These are phyloP conservation scores for Candida succiphila DNA, from an alignment of 805 yeast genomes.

Conservation along the genomic window DNA sequence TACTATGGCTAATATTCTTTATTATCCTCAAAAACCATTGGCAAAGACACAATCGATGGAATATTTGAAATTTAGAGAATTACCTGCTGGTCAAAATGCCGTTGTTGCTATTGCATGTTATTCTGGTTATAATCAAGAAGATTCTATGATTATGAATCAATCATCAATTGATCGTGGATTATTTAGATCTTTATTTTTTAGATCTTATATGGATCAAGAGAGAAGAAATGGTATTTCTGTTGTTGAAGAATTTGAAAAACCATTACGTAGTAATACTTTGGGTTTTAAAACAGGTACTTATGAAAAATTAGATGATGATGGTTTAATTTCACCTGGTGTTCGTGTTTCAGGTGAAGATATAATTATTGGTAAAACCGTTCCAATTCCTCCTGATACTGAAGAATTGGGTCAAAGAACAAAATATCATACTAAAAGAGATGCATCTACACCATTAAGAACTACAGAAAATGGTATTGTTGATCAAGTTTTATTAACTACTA, in stretches of 20 bases:
- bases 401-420: slow-evolving; percentile 98
- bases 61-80: slow-evolving; percentile 89
- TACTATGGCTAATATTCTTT: slow-evolving; percentile 96
- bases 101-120: slow-evolving; percentile 97
- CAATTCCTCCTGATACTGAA: slow-evolving; percentile 98
- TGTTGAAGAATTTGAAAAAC: slow-evolving; percentile 93
- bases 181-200: slow-evolving; percentile 89
- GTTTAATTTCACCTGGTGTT: slow-evolving; percentile 95
- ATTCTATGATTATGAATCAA: slow-evolving; percentile 99
- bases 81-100: slow-evolving; percentile 99
- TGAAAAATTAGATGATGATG: slow-evolving; percentile 97
- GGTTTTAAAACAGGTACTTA: slow-evolving; percentile 97
- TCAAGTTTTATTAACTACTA: slow-evolving; percentile 92
- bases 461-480: slow-evolving; percentile 98
- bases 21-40: slow-evolving; percentile 95
- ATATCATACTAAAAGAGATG: slow-evolving; percentile 97
- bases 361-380: slow-evolving; percentile 97
- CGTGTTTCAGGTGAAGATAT: slow-evolving; percentile 99
- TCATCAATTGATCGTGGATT: slow-evolving; percentile 94
- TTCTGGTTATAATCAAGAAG: slow-evolving; percentile 98
- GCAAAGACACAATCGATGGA: slow-evolving; percentile 99
- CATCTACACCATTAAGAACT: slow-evolving; percentile 92
- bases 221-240: slow-evolving; percentile 98
- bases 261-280: slow-evolving; percentile 87
- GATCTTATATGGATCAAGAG: slow-evolving; percentile 98